Evolutionary conservation across 805 yeast genomes (phyloP), one percentile per base, ranked within the genome.

Genomic region (Tetrapisispora arboricola): DNA sequence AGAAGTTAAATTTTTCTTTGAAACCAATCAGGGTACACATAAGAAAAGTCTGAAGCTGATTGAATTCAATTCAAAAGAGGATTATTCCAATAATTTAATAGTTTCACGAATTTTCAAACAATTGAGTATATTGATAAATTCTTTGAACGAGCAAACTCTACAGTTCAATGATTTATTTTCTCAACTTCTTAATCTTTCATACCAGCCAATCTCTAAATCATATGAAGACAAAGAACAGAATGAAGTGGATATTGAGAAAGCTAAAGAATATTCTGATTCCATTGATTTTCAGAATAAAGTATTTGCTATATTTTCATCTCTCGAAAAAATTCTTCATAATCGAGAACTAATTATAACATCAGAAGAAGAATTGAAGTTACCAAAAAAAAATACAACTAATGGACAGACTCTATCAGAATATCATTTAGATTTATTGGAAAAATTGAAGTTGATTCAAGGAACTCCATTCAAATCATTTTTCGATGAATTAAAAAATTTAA

Each of bases 231-330:
- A 43, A 13, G 41, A 44, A 24, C 44, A 45, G 12, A 51, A 49
- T n/a, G 47, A 43, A 2, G 42, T 46, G 25, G 55, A 55, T 28
- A 76, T 78, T 3, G 58, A 53, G 13, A 76, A 79, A 39, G 87
- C 88, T 12, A 82, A 76, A 38, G 96, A 87, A 52, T 92, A 88
- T 58, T 78, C 75, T 11, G 72, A 71, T 4, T 78, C 94, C 0
- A 65, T 90, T 37, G 75, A 76, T 32, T 79, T 74, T 36, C 97
- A 90, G 58, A 94, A 82, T 43, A 68, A 72, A 43, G 80, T 80
- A 0, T 75, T 76, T 31, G 68, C 74, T 0, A 70, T 75, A 42
- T 63, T 84, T 43, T 76, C 74, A 39, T 71, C 74, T 16, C 44
- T 83, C 7, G 75, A 76, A 41, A 60, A 65, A 36, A 53, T 68